Conservation (phyloP, 495 filamentous ascomycete species). For the Trichoderma asperelloides region DNA sequence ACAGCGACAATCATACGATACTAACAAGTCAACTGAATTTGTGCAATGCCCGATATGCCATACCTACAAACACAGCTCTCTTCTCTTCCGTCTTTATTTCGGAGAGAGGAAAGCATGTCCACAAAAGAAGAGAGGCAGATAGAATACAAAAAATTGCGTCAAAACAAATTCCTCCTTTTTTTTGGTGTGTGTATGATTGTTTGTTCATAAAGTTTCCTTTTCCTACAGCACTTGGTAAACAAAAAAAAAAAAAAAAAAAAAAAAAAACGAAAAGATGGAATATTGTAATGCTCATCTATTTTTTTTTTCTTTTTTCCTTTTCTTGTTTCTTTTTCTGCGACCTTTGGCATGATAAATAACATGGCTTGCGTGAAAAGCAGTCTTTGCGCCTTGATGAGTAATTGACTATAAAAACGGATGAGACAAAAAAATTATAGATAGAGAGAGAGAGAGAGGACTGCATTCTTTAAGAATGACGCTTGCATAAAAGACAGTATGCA, state of each 20-base stretch:
- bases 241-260: not conserved
- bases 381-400: not conserved
- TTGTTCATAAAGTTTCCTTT: not conserved
- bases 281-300: not conserved
- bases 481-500: not conserved
- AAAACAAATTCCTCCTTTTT: not conserved
- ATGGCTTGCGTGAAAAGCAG: not conserved
- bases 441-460: not conserved
- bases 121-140: not conserved
- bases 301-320: not conserved
- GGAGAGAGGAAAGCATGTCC: not conserved
- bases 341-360: not conserved
- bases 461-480: not conserved
- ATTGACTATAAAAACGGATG: not conserved
- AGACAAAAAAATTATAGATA: not conserved
- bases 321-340: not conserved
- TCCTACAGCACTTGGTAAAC: not conserved
- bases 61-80: not conserved
- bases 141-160: not conserved
- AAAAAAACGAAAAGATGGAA: no score
- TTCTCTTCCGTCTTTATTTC: not conserved
- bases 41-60: not conserved
- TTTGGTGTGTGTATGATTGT: not conserved
- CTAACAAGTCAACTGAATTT: not conserved
- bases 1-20: not conserved